Evolutionary conservation across 2,329 filamentous ascomycete genomes (phyloP), one percentile per base, ranked within the genome.

Genomic region (Diplodia seriata): DNA sequence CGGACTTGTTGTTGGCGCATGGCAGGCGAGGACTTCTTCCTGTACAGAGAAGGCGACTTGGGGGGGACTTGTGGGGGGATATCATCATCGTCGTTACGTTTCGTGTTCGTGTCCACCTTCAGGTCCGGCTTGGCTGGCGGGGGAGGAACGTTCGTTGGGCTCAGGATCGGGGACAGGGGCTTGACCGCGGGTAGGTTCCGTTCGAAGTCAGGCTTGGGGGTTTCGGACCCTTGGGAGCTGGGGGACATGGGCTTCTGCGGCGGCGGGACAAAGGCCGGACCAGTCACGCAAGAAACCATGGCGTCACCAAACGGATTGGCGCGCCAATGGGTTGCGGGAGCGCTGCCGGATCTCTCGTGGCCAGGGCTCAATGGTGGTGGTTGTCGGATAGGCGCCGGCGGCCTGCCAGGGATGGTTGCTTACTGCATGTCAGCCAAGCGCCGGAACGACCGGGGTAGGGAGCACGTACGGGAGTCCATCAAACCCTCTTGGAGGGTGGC

Each of bases 361-460:
- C 74, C 74, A 64, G 78, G 64, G 40, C 33, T 57, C 38, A 38
- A n/a, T 40, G 29, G 53, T 23, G 36, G 71, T 70, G 66, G 77
- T 74, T 11, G 43, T 20, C 43, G 77, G 14, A 81, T 75, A 61
- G 79, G 59, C 43, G 59, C 59, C 23, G 59, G 77, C 23, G 78
- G 78, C 66, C 77, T 75, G 53, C 79, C 79, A 11, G 79, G 79
- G 55, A 81, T 81, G 18, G 79, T 81, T 62, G 79, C 79, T 72
- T 62, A 77, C 65, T 38, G 59, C 36, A 43, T 63, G 59, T 63
- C 59, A 63, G 59, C 59, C 59, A 63, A 51, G 47, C 59, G 59
- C 43, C 47, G 4, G 26, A 51, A 43, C 23, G 59, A 33, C 9
- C 12, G 33, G 47, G 59, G 59, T 18, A 38, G 47, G 2, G 18